Evolutionary conservation across 495 filamentous ascomycete genomes (phyloP).

Genomic region (Achaetomiella virescens): DNA sequence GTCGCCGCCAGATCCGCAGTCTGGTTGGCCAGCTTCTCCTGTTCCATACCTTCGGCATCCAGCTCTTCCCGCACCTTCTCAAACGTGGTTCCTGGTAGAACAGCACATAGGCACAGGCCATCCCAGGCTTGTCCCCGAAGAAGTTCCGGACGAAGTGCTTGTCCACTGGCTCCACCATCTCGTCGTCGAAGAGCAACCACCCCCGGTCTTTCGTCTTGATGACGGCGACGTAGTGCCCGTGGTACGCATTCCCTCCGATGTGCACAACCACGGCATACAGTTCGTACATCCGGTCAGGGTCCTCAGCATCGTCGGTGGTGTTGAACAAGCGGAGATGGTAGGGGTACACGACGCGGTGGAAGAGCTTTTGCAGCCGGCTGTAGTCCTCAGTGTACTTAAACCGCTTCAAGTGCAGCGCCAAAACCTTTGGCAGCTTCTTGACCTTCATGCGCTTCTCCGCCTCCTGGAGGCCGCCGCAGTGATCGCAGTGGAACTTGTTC

Average conservation of each 20-base stretch:
- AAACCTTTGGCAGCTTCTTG: conserved; percentile 83
- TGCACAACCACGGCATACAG: conserved; percentile 98
- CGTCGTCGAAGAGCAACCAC: conserved; percentile 95
- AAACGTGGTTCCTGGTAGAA: conserved; percentile 96
- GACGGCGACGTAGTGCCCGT: conserved; percentile 94
- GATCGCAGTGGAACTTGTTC: conserved; percentile 98
- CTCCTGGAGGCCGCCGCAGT: conserved; percentile 93
- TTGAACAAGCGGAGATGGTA: conserved; percentile 96
- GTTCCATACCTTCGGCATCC: conserved; percentile 70
- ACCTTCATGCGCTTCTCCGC: conserved; percentile 99
- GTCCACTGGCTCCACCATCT: conserved; percentile 96
- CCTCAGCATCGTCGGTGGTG: conserved; percentile 93
- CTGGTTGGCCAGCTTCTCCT: conserved; percentile 51
- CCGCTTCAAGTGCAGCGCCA: conserved; percentile 88
- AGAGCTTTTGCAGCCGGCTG: conserved; percentile 88
- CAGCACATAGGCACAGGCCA: conserved; percentile 92
- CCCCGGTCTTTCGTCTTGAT: conserved; percentile 96
- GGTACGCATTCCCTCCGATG: conserved; percentile 95
- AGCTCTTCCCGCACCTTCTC: conserved; percentile 78
- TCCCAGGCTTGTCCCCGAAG: conserved; percentile 85
- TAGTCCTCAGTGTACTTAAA: conserved; percentile 98
- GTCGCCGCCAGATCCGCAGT: conserved; percentile 49
- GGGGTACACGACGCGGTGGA: conserved; percentile 94
- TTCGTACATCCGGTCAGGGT: conserved; percentile 92
- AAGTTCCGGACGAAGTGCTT: conserved; percentile 96